A percentile compares a stretch with the other conserved stretches of the same genome.
Evolutionary conservation across 192 early-diverging fungal genomes (phyloP).

Genomic region (Podila clonocystis): DNA sequence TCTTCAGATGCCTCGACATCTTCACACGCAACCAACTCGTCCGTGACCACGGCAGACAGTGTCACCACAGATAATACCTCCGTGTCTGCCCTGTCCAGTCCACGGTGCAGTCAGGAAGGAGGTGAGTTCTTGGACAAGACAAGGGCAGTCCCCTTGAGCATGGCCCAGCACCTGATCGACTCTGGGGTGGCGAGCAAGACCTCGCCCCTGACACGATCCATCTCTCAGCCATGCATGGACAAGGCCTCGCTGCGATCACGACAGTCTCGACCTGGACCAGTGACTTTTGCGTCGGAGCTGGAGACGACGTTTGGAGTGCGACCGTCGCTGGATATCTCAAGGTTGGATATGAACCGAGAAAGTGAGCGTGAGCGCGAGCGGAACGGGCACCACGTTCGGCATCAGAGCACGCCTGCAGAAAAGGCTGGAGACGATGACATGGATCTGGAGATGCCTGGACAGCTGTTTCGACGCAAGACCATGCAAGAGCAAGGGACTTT

Average conservation of each 20-base stretch:
- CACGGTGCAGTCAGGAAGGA: neutral
- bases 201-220: constrained; percentile 1
- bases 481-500: constrained; percentile 15
- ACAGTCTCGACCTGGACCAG: neutral
- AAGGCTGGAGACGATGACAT: constrained; percentile 6
- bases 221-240: constrained; percentile 26
- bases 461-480: constrained; percentile 29
- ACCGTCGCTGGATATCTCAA: constrained; percentile 36
- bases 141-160: neutral
- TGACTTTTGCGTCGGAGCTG: constrained; percentile 17
- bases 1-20: constrained; percentile 41
- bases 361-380: too few relatives aligned
- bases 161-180: neutral
- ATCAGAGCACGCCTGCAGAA: constrained; percentile 1
- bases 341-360: constrained; percentile 21
- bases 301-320: constrained; percentile 4
- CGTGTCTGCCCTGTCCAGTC: neutral
- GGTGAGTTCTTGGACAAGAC: neutral
- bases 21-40: constrained; percentile 25
- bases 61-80: constrained; percentile 11
- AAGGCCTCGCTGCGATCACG: neutral
- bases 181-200: neutral
- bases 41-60: constrained; percentile 15
- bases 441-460: constrained; percentile 29
- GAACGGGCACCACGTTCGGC: too few relatives aligned